Percentiles rank a stretch among this genome's conserved stretches.
These are phyloP conservation scores for Plasmodium reichenowi DNA, from an alignment of 169 alveolate species.

Conservation along the genomic window DNA sequence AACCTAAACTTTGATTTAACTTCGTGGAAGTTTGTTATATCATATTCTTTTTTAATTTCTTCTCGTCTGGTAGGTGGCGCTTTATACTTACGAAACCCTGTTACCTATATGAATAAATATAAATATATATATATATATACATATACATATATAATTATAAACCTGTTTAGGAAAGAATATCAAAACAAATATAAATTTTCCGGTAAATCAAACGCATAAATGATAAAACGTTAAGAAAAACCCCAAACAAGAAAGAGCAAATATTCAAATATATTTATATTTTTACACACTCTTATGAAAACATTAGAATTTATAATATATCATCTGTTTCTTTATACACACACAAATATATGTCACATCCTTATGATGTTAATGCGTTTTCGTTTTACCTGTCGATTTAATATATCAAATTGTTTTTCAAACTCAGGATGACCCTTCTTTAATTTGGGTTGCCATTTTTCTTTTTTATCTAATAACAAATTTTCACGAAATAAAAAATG, in stretches of 20 bases:
- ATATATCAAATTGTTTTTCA: slow-evolving; percentile 58
- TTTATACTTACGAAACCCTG: slow-evolving; percentile 73
- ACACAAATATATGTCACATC: no score
- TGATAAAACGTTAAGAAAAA: no score
- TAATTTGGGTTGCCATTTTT: slow-evolving; percentile 59
- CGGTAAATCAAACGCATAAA: not conserved
- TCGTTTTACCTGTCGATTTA: slow-evolving; percentile 47
- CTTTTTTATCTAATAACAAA: slow-evolving; percentile 36
- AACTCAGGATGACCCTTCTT: slow-evolving; percentile 72
- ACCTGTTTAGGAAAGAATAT: not conserved
- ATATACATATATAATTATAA: not conserved
- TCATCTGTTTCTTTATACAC: not conserved
- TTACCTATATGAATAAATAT: slow-evolving; percentile 24
- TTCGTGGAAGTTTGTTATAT: slow-evolving; percentile 60
- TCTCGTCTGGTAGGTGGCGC: slow-evolving; percentile 28
- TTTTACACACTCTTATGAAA: not conserved
- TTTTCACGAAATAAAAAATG: slow-evolving; percentile 65
- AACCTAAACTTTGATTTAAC: slow-evolving; percentile 61
- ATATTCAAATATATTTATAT: not conserved
- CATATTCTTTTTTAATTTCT: slow-evolving; percentile 62
- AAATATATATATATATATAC: not conserved
- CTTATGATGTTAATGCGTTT: no score
- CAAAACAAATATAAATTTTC: not conserved
- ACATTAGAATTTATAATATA: no score
- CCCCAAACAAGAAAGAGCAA: no score